Evolutionary conservation across 2,329 filamentous ascomycete species (phyloP).

Genomic region (Exophiala mesophila): DNA sequence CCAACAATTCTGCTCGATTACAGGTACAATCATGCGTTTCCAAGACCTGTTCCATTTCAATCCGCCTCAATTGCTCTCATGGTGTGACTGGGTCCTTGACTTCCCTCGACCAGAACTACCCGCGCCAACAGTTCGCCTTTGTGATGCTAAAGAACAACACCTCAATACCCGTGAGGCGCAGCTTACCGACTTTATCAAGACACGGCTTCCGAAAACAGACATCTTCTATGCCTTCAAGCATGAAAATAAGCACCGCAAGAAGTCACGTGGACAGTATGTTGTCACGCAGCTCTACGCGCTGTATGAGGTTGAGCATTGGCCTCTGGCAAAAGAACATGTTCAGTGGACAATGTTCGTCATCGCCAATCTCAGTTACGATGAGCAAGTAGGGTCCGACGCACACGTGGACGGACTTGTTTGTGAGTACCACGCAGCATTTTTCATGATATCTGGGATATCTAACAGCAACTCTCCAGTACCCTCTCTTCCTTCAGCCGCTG

Average conservation of each 20-base stretch:
- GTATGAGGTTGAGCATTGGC: slow-evolving; percentile 20
- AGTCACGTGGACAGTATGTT: slow-evolving; percentile 6
- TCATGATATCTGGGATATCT: too few relatives aligned
- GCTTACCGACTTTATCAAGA: slow-evolving; percentile 5
- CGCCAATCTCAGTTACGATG: slow-evolving; percentile 16
- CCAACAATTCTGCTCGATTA: too few relatives aligned
- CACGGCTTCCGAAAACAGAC: slow-evolving; percentile 7
- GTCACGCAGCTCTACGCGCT: slow-evolving; percentile 15
- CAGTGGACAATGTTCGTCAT: slow-evolving; percentile 18
- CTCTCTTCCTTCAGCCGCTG: not conserved
- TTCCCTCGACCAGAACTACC: slow-evolving; percentile 6
- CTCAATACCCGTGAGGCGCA: slow-evolving; percentile 4
- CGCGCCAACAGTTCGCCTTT: not conserved
- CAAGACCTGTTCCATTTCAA: slow-evolving; percentile 6
- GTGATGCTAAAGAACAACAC: slow-evolving; percentile 3
- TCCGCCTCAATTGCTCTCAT: slow-evolving; percentile 8
- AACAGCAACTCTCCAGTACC: not conserved
- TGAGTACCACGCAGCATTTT: not conserved
- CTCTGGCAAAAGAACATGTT: slow-evolving; percentile 9
- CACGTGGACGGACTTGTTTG: not conserved
- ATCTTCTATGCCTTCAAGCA: slow-evolving; percentile 10
- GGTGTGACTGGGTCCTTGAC: slow-evolving; percentile 15
- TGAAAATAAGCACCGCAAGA: not conserved
- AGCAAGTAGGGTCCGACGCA: not conserved
- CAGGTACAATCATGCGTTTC: slow-evolving; percentile 1